Evolutionary conservation across 2,329 filamentous ascomycete genomes (phyloP).

Genomic region (Plenodomus tracheiphilus): DNA sequence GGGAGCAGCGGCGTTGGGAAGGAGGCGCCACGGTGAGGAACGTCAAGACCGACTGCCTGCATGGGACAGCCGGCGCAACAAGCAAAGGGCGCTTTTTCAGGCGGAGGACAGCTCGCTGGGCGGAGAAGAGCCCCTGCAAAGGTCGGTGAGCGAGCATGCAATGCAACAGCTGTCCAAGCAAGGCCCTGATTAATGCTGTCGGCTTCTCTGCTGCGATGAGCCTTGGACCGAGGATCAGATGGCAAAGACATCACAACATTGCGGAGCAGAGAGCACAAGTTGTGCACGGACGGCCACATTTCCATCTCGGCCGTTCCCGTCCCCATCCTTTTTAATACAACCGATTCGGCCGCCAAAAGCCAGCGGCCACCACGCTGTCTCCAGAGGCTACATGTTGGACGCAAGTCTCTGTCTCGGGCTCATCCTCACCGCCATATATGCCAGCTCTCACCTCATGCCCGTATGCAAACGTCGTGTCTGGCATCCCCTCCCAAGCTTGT

Average conservation of each 20-base stretch:
- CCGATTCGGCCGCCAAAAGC: conserved; percentile 52
- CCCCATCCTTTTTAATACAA: conserved; percentile 46
- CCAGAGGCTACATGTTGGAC: conserved; percentile 4
- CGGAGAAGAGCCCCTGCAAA: conserved; percentile 28
- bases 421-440: neutral
- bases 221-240: conserved; percentile 31
- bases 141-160: conserved; percentile 29
- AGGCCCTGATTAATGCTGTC: conserved; percentile 22
- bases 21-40: conserved; percentile 46
- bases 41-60: conserved; percentile 42
- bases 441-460: neutral
- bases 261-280: conserved; percentile 5
- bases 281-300: conserved; percentile 15
- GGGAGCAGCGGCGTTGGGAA: conserved; percentile 36
- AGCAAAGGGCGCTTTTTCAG: conserved; percentile 22
- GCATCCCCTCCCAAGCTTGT: conserved; percentile 1
- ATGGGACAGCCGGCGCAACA: conserved; percentile 31
- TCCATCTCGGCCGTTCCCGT: conserved; percentile 1
- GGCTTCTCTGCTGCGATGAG: conserved; percentile 13
- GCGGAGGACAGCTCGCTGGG: conserved; percentile 19
- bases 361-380: conserved; percentile 22
- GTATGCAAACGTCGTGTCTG: neutral
- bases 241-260: conserved; percentile 5
- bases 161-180: conserved; percentile 11
- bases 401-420: conserved; percentile 1